These are phyloP conservation scores for Trichaptum fuscoviolaceum DNA, from an alignment of 768 basidiomycete species.

Conservation along the genomic window DNA sequence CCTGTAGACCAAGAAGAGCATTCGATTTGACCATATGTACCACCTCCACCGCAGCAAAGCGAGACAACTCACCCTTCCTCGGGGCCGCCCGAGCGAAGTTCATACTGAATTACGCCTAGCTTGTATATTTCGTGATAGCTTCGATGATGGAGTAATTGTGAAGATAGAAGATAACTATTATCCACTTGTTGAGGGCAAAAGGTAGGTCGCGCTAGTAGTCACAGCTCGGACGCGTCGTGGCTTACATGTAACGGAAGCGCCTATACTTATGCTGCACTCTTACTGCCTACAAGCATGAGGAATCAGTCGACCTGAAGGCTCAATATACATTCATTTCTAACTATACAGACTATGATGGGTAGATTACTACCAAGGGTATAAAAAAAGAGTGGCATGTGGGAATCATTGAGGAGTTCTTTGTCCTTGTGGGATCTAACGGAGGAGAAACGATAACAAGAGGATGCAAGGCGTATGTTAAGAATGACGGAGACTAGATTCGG, in stretches of 20 bases:
- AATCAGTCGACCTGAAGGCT: background rate
- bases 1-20: slow-evolving; percentile 44
- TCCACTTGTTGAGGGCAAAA: background rate
- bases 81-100: slow-evolving; percentile 19
- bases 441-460: no score
- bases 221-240: background rate
- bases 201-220: background rate
- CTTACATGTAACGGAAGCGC: background rate
- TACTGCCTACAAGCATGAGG: no score
- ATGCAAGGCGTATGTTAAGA: no score
- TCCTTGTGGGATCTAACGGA: background rate
- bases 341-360: background rate
- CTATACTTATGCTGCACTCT: no score
- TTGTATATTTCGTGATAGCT: background rate
- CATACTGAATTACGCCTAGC: slow-evolving; percentile 3
- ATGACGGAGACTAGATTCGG: no score
- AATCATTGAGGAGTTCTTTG: background rate
- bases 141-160: background rate
- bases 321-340: background rate
- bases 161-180: background rate
- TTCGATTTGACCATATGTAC: slow-evolving; percentile 19
- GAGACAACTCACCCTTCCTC: slow-evolving; percentile 17
- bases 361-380: background rate
- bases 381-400: background rate
- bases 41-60: no score